phyloP scores from a whole-genome alignment of 305 asterid genomes.

The Fraxinus sp. region DNA sequence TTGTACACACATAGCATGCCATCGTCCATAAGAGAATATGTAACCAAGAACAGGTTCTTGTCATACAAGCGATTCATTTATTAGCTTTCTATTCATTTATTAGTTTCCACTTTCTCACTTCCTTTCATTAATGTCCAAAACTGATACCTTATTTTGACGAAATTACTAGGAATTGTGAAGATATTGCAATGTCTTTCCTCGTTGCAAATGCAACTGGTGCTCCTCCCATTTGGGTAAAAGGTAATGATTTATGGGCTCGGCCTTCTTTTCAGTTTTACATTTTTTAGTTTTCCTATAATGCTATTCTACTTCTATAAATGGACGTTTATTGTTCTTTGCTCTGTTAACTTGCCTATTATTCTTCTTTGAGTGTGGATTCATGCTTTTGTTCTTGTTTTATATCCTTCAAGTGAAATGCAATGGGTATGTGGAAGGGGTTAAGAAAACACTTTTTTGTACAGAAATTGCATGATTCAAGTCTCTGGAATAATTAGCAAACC shows the following conservation, averaged over 20 bases:
- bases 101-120: constrained; percentile 1
- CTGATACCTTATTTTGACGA: constrained; percentile 12
- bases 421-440: neutral
- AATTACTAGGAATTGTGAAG: constrained; percentile 75
- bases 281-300: neutral
- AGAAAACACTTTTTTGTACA: neutral
- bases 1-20: constrained; percentile 80
- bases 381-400: neutral
- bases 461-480: neutral
- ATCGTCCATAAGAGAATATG: constrained; percentile 66
- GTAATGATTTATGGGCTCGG: constrained; percentile 32
- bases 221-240: constrained; percentile 90
- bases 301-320: neutral
- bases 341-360: neutral
- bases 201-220: constrained; percentile 79
- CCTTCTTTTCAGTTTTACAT: neutral
- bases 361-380: constrained; percentile 2
- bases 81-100: neutral
- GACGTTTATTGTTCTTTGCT: neutral
- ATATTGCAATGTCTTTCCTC: constrained; percentile 88
- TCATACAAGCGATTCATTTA: neutral
- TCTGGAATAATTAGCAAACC: neutral
- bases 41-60: constrained; percentile 58
- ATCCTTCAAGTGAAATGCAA: neutral
- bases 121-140: constrained; percentile 1